Percentiles rank a stretch among this genome's conserved stretches.
phyloP scores from a whole-genome alignment of 257 asterid genomes.

The Phtheirospermum japonicum region DNA sequence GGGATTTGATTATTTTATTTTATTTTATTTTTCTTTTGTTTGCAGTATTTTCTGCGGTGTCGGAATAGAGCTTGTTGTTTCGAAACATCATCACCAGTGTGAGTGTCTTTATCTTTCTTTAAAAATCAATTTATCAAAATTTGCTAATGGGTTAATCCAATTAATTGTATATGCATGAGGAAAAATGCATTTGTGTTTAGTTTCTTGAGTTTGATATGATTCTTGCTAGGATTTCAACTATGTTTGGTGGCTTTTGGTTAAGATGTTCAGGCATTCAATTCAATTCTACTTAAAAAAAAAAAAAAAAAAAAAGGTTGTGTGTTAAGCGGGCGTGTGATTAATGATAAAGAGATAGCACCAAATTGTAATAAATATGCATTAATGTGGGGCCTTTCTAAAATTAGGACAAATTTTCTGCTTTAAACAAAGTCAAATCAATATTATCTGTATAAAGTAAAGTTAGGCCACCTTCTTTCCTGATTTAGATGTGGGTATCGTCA shows the following conservation, averaged over 20 bases:
- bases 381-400: constrained; percentile 43
- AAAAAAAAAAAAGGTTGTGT: too few species aligned
- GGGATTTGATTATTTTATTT: background rate
- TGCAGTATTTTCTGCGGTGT: constrained; percentile 97
- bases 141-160: background rate
- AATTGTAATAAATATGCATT: constrained; percentile 33
- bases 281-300: too few species aligned
- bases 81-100: constrained; percentile 89
- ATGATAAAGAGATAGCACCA: too few species aligned
- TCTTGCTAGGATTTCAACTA: constrained; percentile 11
- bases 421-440: constrained; percentile 48
- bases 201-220: constrained; percentile 18
- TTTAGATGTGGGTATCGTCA: constrained; percentile 49
- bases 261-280: constrained; percentile 26
- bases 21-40: background rate
- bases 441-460: constrained; percentile 43
- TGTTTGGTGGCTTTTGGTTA: constrained; percentile 17
- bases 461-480: constrained; percentile 49
- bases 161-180: too few species aligned
- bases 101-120: constrained; percentile 35
- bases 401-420: constrained; percentile 38
- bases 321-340: too few species aligned
- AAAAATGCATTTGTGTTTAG: too few species aligned
- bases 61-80: constrained; percentile 82
- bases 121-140: background rate